Conservation (phyloP, 2,329 filamentous ascomycete genomes). For the Colletotrichum melonis region DNA sequence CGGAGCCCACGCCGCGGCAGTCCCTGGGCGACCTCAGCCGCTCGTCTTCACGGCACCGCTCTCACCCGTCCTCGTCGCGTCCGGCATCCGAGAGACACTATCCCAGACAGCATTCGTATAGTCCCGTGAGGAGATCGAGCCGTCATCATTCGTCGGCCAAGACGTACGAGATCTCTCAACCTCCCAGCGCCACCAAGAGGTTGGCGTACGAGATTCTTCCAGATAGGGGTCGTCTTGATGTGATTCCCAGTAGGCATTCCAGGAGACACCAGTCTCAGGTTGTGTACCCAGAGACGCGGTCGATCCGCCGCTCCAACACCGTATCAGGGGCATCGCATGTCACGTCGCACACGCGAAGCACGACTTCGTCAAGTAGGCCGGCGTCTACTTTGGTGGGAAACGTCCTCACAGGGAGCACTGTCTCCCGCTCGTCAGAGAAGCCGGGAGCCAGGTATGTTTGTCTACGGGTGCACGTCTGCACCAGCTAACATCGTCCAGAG, state of each 20-base stretch:
- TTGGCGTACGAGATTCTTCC: background rate
- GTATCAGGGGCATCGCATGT: conserved; percentile 32
- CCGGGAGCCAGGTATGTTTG: conserved; percentile 42
- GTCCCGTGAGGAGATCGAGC: conserved; percentile 16
- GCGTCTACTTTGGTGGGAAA: conserved; percentile 23
- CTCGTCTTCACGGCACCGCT: conserved; percentile 29
- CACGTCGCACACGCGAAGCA: conserved; percentile 35
- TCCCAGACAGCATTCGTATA: conserved; percentile 23
- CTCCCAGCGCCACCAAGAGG: conserved; percentile 25
- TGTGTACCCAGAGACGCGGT: conserved; percentile 22
- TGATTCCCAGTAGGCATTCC: conserved; percentile 6
- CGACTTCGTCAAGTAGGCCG: conserved; percentile 30
- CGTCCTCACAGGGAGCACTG: conserved; percentile 17
- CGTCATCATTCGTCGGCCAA: conserved; percentile 15
- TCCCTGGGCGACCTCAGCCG: conserved; percentile 19
- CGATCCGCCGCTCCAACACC: conserved; percentile 31
- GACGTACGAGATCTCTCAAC: conserved; percentile 20
- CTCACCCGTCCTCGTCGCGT: conserved; percentile 32
- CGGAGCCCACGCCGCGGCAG: conserved; percentile 11
- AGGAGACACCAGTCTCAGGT: conserved; percentile 23
- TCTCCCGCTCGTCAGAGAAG: conserved; percentile 40
- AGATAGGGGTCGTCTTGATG: conserved; percentile 8
- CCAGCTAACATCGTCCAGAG: conserved; percentile 54
- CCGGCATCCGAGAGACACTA: conserved; percentile 26
- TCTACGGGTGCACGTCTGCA: conserved; percentile 15